Conservation (phyloP, 225 moss, liverwort and hornwort genomes). For the Physcomitrium patens region DNA sequence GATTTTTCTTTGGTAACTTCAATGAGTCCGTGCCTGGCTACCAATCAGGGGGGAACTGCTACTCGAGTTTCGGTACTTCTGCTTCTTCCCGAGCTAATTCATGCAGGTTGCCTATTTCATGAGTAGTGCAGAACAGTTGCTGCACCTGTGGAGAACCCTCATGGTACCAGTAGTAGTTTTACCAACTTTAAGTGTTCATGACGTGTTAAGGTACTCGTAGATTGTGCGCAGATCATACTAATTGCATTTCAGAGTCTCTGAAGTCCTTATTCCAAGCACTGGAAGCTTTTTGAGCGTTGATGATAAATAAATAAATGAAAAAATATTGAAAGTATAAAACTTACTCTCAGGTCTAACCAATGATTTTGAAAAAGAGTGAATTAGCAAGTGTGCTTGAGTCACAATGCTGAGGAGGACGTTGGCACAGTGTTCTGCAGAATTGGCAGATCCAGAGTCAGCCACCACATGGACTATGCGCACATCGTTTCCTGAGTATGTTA, state of each 20-base stretch:
- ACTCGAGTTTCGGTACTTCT: constrained; percentile 28
- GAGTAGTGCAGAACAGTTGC: background rate
- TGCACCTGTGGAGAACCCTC: background rate
- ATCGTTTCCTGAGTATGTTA: constrained; percentile 77
- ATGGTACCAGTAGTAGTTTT: background rate
- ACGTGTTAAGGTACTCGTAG: background rate
- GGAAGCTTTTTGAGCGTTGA: background rate
- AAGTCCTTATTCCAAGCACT: background rate
- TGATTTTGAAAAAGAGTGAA: background rate
- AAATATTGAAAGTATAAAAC: background rate
- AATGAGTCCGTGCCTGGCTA: constrained; percentile 66
- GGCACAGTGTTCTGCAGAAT: constrained; percentile 71
- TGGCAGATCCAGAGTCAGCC: constrained; percentile 45
- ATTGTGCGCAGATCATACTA: background rate
- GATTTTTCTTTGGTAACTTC: constrained; percentile 59
- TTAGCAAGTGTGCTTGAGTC: background rate
- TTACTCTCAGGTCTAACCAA: background rate
- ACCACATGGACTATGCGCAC: constrained; percentile 76
- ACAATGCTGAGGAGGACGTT: background rate
- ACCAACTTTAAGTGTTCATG: background rate
- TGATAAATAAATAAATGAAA: too few relatives aligned
- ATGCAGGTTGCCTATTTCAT: background rate
- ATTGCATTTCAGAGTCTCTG: background rate
- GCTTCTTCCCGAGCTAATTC: background rate
- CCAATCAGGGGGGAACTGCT: constrained; percentile 44